Evolutionary conservation across 2,329 filamentous ascomycete species (phyloP).

Genomic region (Emergomyces africanus): DNA sequence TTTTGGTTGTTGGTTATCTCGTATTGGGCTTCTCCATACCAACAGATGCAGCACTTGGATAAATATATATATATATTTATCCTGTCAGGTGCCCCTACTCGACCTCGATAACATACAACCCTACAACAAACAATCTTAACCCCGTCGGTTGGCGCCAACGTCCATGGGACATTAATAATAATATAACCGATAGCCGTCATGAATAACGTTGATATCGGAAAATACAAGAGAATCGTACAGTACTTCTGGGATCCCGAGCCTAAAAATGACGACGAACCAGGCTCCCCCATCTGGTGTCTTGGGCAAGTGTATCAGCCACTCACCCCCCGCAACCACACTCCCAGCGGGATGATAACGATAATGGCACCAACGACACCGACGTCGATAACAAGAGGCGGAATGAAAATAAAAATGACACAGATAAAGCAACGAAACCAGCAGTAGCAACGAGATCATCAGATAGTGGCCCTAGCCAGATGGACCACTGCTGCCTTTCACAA

Average conservation of each 20-base stretch:
- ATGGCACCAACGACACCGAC: not conserved
- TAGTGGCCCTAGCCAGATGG: not conserved
- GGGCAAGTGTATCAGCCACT: constrained; percentile 42
- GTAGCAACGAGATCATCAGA: not conserved
- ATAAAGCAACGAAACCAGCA: not conserved
- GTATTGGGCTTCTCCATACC: not conserved
- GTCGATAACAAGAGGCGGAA: not conserved
- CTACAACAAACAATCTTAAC: not conserved
- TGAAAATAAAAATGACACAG: not conserved
- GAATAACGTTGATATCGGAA: constrained; percentile 60
- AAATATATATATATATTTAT: not conserved
- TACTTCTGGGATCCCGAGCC: constrained; percentile 89
- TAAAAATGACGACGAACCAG: constrained; percentile 56
- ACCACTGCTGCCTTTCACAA: not conserved
- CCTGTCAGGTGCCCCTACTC: not conserved
- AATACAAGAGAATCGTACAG: constrained; percentile 71
- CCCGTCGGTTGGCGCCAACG: not conserved
- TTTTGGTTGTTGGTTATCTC: not conserved
- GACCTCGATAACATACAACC: not conserved
- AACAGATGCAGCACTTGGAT: not conserved
- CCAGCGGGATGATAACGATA: not conserved
- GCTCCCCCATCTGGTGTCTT: constrained; percentile 74
- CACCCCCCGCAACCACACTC: constrained; percentile 3
- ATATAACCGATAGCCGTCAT: constrained; percentile 26
- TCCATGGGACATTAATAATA: not conserved